These are phyloP conservation scores for Arxiozyma bovina DNA, from an alignment of 1,139 yeast genomes.

Conservation along the genomic window DNA sequence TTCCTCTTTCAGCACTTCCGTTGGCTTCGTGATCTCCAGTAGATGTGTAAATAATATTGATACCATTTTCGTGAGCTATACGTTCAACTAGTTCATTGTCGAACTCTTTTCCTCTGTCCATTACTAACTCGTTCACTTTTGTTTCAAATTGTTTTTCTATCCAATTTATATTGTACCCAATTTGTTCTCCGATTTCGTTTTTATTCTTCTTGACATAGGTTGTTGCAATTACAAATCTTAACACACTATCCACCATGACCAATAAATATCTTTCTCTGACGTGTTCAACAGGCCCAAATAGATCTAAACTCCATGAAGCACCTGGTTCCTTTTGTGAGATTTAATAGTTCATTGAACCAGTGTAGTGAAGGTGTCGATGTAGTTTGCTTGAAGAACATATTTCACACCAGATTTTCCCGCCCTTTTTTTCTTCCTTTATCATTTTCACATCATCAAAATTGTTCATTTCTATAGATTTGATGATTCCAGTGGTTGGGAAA, in stretches of 20 bases:
- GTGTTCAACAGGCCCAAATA: no score
- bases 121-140: not conserved
- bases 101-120: constrained; percentile 4
- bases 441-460: no score
- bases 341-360: constrained; percentile 5
- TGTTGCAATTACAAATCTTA: not conserved
- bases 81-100: not conserved
- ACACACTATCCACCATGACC: constrained; percentile 4
- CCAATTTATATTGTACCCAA: no score
- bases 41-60: not conserved
- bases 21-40: constrained; percentile 6
- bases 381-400: constrained; percentile 1
- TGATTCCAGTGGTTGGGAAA: no score
- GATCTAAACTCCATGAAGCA: no score
- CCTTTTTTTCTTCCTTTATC: no score
- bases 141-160: no score
- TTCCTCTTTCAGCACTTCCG: constrained; percentile 5
- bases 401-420: no score
- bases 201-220: no score
- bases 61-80: not conserved
- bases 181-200: no score
- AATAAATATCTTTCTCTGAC: not conserved
- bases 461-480: no score
- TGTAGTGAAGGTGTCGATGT: constrained; percentile 1
- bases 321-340: not conserved